A percentile compares a stretch with the other conserved stretches of the same genome.
phyloP scores from a whole-genome alignment of 257 asterid species.

The Asclepias syriaca region DNA sequence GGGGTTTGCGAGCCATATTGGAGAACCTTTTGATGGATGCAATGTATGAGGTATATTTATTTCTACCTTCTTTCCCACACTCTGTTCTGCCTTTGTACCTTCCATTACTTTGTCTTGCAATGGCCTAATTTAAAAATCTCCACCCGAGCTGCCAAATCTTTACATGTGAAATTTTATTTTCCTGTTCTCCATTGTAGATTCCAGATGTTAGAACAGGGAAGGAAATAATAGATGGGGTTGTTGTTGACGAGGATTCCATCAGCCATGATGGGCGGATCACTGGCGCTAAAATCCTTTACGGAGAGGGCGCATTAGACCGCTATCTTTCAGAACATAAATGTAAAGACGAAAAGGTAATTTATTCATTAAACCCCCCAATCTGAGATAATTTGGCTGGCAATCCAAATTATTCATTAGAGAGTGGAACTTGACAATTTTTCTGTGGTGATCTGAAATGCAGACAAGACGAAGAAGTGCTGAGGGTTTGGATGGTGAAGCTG shows the following conservation, averaged over 20 bases:
- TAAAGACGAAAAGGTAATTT: slow-evolving; percentile 58
- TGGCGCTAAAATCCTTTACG: slow-evolving; percentile 86
- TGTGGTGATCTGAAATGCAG: slow-evolving; percentile 25
- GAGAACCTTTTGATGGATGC: slow-evolving; percentile 94
- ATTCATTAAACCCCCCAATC: not conserved
- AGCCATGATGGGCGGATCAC: slow-evolving; percentile 44
- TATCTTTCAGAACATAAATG: slow-evolving; percentile 46
- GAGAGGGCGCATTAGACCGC: slow-evolving; percentile 63
- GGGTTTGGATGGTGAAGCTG: slow-evolving; percentile 63
- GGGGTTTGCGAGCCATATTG: slow-evolving; percentile 86
- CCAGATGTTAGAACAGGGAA: slow-evolving; percentile 88
- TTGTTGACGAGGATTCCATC: slow-evolving; percentile 72
- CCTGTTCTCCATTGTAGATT: slow-evolving; percentile 41
- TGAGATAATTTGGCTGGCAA: too few relatives aligned
- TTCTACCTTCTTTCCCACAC: not conserved
- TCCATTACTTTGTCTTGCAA: not conserved
- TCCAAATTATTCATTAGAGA: too few relatives aligned
- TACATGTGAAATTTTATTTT: not conserved
- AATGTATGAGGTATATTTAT: slow-evolving; percentile 79
- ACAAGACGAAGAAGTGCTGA: slow-evolving; percentile 27
- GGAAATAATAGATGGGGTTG: slow-evolving; percentile 75
- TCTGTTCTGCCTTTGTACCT: not conserved
- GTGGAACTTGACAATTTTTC: not conserved
- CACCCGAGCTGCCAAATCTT: not conserved
- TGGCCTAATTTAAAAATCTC: not conserved